Evolutionary conservation across 495 filamentous ascomycete genomes (phyloP).

Genomic region (Parmelia sp.): DNA sequence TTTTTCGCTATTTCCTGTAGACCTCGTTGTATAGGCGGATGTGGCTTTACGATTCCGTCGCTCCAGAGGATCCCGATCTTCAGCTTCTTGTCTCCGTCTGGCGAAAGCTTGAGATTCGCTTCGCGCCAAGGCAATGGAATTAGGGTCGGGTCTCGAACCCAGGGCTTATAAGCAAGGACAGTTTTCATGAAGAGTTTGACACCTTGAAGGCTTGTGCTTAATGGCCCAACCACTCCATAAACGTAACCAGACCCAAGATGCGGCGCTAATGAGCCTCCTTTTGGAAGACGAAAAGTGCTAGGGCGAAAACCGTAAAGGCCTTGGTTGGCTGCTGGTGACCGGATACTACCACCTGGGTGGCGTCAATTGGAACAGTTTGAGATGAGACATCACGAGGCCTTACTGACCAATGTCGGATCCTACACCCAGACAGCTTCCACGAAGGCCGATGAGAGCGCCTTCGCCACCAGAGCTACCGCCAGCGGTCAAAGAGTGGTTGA

Average conservation of each 20-base stretch:
- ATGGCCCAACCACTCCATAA: constrained; percentile 38
- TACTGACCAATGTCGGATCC: constrained; percentile 63
- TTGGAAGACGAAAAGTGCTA: constrained; percentile 53
- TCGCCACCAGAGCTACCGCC: constrained; percentile 66
- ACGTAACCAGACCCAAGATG: constrained; percentile 19
- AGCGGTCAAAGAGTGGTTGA: constrained; percentile 48
- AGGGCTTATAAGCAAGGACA: constrained; percentile 35
- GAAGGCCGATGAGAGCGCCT: constrained; percentile 52
- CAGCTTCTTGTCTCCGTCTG: constrained; percentile 29
- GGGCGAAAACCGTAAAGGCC: constrained; percentile 63
- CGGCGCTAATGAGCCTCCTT: no score
- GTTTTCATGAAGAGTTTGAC: constrained; percentile 40
- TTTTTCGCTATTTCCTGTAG: constrained; percentile 38
- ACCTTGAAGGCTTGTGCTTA: constrained; percentile 37
- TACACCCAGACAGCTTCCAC: constrained; percentile 57
- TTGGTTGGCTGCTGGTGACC: constrained; percentile 56
- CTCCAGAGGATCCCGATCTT: constrained; percentile 48
- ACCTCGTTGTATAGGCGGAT: constrained; percentile 47
- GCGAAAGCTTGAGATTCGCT: constrained; percentile 26
- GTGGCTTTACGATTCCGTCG: constrained; percentile 50
- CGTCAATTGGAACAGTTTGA: not conserved
- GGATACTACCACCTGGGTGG: constrained; percentile 49
- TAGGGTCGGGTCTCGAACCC: constrained; percentile 38
- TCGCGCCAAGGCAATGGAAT: constrained; percentile 42
- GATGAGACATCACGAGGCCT: no score